Evolutionary conservation across 208 protist species (phyloP), one percentile per base, ranked within the genome.

Genomic region (Phytomonas sp.): DNA sequence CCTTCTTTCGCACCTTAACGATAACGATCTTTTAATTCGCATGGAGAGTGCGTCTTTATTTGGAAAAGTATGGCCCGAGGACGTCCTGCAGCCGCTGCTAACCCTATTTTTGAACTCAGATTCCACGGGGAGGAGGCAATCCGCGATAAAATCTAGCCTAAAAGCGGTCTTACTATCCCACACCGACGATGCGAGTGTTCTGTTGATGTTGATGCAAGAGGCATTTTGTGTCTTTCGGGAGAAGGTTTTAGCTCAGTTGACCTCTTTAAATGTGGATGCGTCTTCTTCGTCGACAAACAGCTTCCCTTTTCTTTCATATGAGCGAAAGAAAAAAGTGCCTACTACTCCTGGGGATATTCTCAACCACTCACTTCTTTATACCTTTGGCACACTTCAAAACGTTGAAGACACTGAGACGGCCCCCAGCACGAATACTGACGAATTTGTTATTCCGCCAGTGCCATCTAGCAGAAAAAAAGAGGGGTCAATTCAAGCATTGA

Each of bases 21-120:
- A 95, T 60, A 86, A 91, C 40, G 87, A 95, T 71, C 70, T 95
- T 32, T 79, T 81, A 19, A 71, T 91, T 42, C 83, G 90, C 4
- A 52, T 95, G 67, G 73, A 86, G 61, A 83, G 75, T 60, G 82
- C 87, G 16, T 72, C 77, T 5, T 76, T 95, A 36, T 95, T 95
- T 68, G 78, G 79, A 29, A 91, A 91, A 62, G 87, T 95, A 8
- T 82, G 78, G 66, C 85, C 87, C 1, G 77, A 83, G 36, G 90
- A 95, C 71, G 86, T 93, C 12, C 52, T 89, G 42, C 60, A 76
- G 36, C 87, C 90, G 7, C 77, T 95, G 52, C 61, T 95, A 36
- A 79, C 82, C 36, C 61, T 93, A 40, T 77, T 67, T 40, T 32
- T 80, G 45, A 76, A 91, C 56, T 64, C 69, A 12, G 90, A 95